Conservation (phyloP, 2,329 filamentous ascomycete genomes). For the Dactylonectria estremocensis region DNA sequence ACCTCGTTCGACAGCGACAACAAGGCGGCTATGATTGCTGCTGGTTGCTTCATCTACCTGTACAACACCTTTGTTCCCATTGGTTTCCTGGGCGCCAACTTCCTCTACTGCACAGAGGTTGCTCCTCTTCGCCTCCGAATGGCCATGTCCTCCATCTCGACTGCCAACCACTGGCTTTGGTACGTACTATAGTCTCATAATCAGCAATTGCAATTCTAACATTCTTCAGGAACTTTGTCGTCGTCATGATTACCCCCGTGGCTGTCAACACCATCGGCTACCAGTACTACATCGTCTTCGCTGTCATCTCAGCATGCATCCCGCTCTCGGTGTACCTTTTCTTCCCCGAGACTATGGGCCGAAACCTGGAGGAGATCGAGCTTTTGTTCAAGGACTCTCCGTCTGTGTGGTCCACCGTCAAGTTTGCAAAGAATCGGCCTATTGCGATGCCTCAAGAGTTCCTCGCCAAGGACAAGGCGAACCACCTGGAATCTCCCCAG, state of each 20-base stretch:
- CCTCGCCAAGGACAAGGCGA: slow-evolving; percentile 46
- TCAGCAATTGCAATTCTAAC: not conserved
- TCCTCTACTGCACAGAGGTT: slow-evolving; percentile 69
- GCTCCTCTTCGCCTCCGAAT: slow-evolving; percentile 62
- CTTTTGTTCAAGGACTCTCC: slow-evolving; percentile 59
- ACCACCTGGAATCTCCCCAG: slow-evolving; percentile 38
- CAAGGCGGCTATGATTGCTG: slow-evolving; percentile 37
- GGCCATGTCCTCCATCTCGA: slow-evolving; percentile 67
- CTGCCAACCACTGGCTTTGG: slow-evolving; percentile 51
- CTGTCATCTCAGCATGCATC: slow-evolving; percentile 59
- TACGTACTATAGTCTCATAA: slow-evolving; percentile 13
- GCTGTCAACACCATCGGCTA: slow-evolving; percentile 71
- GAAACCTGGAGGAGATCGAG: slow-evolving; percentile 63
- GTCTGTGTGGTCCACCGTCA: slow-evolving; percentile 54
- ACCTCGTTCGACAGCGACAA: slow-evolving; percentile 34
- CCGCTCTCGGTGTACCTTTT: slow-evolving; percentile 56
- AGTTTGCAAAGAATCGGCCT: slow-evolving; percentile 54
- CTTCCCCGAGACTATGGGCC: slow-evolving; percentile 64
- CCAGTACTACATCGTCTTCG: slow-evolving; percentile 62
- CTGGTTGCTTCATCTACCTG: slow-evolving; percentile 69
- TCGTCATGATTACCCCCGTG: slow-evolving; percentile 75
- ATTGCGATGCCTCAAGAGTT: slow-evolving; percentile 52
- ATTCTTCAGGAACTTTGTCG: slow-evolving; percentile 55
- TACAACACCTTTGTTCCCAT: slow-evolving; percentile 79
- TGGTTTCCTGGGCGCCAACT: slow-evolving; percentile 74